Conservation (phyloP, 2,329 filamentous ascomycete genomes). For the Ophiocordyceps sinensis region DNA sequence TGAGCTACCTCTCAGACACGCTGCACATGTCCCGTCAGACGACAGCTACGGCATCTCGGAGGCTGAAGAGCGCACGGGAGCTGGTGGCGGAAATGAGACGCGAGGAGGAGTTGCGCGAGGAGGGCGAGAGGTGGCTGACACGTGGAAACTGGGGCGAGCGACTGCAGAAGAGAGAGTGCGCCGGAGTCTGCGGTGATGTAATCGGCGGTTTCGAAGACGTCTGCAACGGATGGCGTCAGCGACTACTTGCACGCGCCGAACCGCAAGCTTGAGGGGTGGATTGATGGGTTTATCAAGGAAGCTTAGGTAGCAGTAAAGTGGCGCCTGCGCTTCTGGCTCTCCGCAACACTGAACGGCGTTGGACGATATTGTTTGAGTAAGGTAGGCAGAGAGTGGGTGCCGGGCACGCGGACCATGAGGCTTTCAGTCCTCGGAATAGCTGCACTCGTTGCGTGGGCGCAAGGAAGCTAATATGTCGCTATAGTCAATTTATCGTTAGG, state of each 20-base stretch:
- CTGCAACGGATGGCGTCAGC: constrained; percentile 70
- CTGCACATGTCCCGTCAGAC: constrained; percentile 89
- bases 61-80: constrained; percentile 69
- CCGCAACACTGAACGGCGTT: no score
- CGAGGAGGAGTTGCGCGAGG: constrained; percentile 70
- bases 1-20: constrained; percentile 79
- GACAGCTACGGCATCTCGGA: constrained; percentile 64
- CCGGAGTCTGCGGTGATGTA: constrained; percentile 71
- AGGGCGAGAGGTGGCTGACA: constrained; percentile 70
- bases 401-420: no score
- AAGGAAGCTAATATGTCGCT: no score
- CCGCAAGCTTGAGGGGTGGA: constrained; percentile 20
- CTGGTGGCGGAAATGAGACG: constrained; percentile 72
- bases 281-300: neutral
- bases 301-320: no score
- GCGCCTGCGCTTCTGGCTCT: no score
- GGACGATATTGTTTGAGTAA: no score
- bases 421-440: no score
- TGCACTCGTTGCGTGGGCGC: no score
- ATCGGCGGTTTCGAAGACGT: constrained; percentile 86
- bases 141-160: constrained; percentile 72
- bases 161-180: constrained; percentile 65
- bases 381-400: no score
- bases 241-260: constrained; percentile 53
- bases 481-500: no score